Evolutionary conservation across 805 yeast genomes (phyloP).

Genomic region (Vanderwaltozyma polyspora): DNA sequence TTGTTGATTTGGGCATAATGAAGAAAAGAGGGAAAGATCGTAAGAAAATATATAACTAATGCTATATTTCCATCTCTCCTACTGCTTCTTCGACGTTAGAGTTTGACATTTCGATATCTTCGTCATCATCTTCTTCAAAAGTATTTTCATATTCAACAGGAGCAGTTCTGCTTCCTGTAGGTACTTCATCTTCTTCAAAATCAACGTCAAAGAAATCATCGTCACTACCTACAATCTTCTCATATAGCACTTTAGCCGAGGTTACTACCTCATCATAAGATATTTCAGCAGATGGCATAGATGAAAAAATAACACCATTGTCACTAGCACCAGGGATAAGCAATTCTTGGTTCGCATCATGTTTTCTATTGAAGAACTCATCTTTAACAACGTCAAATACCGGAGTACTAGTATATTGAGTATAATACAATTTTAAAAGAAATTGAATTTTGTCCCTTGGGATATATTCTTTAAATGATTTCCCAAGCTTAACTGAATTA

Average conservation of each 20-base stretch:
- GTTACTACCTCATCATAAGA: constrained; percentile 86
- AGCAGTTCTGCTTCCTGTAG: constrained; percentile 12
- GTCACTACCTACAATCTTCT: constrained; percentile 76
- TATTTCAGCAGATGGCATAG: constrained; percentile 74
- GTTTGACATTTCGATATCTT: constrained; percentile 13
- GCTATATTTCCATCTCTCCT: constrained; percentile 30
- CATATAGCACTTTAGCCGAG: constrained; percentile 66
- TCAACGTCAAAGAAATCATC: constrained; percentile 95
- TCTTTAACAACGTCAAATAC: constrained; percentile 43
- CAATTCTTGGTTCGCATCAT: constrained; percentile 9
- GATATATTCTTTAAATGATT: constrained; percentile 72
- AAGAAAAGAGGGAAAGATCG: too few species aligned
- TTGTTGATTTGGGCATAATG: too few species aligned
- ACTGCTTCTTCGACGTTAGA: constrained; percentile 27
- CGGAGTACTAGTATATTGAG: constrained; percentile 46
- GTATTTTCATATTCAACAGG: constrained; percentile 19
- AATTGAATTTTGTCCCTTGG: constrained; percentile 63
- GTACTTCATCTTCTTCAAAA: constrained; percentile 82
- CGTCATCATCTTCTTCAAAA: constrained; percentile 23
- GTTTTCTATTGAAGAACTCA: constrained; percentile 27
- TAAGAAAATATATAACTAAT: too few species aligned
- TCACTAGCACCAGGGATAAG: constrained; percentile 33
- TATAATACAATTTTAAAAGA: constrained; percentile 49
- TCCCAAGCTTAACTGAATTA: constrained; percentile 76
- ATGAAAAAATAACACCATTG: constrained; percentile 37